These are phyloP conservation scores for Mallotus nudiflorus DNA, from an alignment of 345 rosid genomes.

Conservation along the genomic window DNA sequence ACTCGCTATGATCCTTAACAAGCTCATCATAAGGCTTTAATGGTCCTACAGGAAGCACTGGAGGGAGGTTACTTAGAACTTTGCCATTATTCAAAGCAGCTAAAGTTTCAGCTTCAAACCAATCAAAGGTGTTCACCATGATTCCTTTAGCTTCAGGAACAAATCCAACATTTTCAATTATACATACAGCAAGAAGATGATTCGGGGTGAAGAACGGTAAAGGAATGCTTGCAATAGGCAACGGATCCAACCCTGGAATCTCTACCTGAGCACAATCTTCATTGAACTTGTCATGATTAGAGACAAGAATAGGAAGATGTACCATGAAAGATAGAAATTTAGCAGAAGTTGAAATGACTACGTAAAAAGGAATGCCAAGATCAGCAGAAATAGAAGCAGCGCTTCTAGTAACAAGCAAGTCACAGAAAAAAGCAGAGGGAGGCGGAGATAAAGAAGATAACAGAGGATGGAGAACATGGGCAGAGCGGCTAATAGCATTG, in stretches of 20 bases:
- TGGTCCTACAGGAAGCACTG: background rate
- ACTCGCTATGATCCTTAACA: too few species aligned
- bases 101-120: conserved; percentile 13
- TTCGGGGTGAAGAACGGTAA: background rate
- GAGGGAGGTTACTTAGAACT: conserved; percentile 2
- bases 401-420: background rate
- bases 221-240: conserved; percentile 8
- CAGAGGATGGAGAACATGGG: conserved; percentile 4
- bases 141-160: too few species aligned
- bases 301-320: background rate
- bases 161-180: background rate
- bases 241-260: conserved; percentile 7
- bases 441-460: background rate
- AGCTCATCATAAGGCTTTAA: too few species aligned
- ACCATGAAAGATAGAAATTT: background rate
- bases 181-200: background rate
- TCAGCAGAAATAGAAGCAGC: background rate
- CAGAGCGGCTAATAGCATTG: background rate
- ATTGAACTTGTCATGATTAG: background rate
- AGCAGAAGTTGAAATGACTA: conserved; percentile 5
- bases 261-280: background rate
- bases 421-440: conserved; percentile 8
- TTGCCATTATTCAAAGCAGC: conserved; percentile 1
- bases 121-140: conserved; percentile 11
- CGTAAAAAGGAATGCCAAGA: conserved; percentile 11